Conservation (phyloP, 139 green algal genomes). For the Chlamydomonas incerta region DNA sequence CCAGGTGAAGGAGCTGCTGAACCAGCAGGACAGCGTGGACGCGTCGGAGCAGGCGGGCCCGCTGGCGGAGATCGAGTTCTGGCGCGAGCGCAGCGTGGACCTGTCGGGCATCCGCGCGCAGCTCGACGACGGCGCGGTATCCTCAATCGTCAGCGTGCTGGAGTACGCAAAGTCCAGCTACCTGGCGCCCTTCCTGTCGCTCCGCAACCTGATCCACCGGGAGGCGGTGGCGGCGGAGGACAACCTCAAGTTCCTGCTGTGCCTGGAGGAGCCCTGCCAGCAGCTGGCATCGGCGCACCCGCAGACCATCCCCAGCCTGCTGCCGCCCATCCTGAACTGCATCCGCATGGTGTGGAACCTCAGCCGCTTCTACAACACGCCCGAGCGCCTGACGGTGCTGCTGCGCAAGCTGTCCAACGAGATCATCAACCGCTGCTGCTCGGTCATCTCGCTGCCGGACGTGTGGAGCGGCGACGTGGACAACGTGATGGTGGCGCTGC, state of each 20-base stretch:
- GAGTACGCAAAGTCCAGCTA: slow-evolving; percentile 81
- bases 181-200: slow-evolving; percentile 79
- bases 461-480: slow-evolving; percentile 77
- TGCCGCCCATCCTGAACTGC: slow-evolving; percentile 82
- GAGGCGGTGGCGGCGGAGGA: slow-evolving; percentile 86
- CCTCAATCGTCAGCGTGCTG: slow-evolving; percentile 74
- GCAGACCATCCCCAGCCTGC: slow-evolving; percentile 73
- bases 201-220: slow-evolving; percentile 79
- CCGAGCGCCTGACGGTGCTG: slow-evolving; percentile 84
- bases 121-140: slow-evolving; percentile 48
- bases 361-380: slow-evolving; percentile 88
- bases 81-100: slow-evolving; percentile 80
- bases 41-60: slow-evolving; percentile 70
- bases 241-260: slow-evolving; percentile 86
- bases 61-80: slow-evolving; percentile 90
- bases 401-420: slow-evolving; percentile 87
- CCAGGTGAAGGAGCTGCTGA: slow-evolving; percentile 87
- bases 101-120: slow-evolving; percentile 74
- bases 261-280: slow-evolving; percentile 83
- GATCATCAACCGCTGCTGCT: slow-evolving; percentile 89
- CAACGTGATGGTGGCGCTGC: slow-evolving; percentile 57
- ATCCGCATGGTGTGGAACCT: slow-evolving; percentile 91
- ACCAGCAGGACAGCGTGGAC: slow-evolving; percentile 65
- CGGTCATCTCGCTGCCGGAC: slow-evolving; percentile 71
- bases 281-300: slow-evolving; percentile 47